phyloP scores from a whole-genome alignment of 1,284 basidiomycete species.

The Malassezia vespertilionis region DNA sequence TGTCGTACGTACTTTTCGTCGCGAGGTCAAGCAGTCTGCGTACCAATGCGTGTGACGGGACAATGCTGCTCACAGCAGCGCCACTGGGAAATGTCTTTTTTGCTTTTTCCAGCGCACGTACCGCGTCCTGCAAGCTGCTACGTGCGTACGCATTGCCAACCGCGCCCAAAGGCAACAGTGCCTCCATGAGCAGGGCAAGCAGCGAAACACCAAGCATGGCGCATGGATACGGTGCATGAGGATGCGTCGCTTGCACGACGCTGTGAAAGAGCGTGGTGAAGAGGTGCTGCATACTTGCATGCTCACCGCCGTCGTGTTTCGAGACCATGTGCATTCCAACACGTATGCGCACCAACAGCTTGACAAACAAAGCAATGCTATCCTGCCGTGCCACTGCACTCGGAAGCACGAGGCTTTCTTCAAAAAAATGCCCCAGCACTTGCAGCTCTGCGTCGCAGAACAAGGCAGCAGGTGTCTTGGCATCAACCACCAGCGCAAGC shows the following conservation, averaged over 20 bases:
- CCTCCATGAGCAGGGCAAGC: conserved; percentile 28
- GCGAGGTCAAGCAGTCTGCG: conserved; percentile 24
- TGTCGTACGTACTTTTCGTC: conserved; percentile 32
- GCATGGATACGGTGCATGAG: conserved; percentile 36
- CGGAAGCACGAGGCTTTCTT: conserved; percentile 24
- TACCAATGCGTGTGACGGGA: conserved; percentile 23
- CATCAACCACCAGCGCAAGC: conserved; percentile 27
- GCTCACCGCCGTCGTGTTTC: conserved; percentile 16
- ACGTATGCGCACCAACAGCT: conserved; percentile 33
- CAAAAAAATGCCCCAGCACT: conserved; percentile 25
- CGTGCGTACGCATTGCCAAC: not conserved
- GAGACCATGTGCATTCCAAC: conserved; percentile 26
- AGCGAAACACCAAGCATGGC: conserved; percentile 30
- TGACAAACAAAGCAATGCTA: conserved; percentile 30
- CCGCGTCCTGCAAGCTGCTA: conserved; percentile 3
- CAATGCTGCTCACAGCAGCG: conserved; percentile 21
- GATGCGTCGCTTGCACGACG: conserved; percentile 24
- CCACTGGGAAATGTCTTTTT: conserved; percentile 24
- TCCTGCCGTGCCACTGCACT: conserved; percentile 31
- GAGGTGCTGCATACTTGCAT: conserved; percentile 20
- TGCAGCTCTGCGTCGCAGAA: conserved; percentile 21
- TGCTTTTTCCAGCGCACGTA: conserved; percentile 25
- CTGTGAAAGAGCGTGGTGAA: conserved; percentile 20
- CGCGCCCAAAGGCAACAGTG: conserved; percentile 1
- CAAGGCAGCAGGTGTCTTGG: conserved; percentile 26